These are phyloP conservation scores for Aspergillus heteromorphus DNA, from an alignment of 495 filamentous ascomycete genomes.

Conservation along the genomic window DNA sequence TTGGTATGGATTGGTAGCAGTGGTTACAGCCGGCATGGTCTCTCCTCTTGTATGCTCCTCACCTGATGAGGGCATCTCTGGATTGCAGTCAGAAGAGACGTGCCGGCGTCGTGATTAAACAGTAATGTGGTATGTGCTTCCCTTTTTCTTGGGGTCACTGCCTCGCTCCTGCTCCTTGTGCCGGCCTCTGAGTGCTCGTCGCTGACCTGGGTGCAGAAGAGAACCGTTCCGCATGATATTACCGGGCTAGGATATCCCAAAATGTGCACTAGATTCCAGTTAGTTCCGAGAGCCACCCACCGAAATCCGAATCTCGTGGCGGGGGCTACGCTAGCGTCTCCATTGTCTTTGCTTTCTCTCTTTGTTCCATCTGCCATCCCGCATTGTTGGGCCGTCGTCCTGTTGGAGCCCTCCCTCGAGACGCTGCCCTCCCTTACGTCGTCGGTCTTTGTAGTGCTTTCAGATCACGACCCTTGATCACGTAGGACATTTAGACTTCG, in stretches of 20 bases:
- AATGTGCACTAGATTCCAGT: neutral
- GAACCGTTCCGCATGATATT: neutral
- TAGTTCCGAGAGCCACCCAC: neutral
- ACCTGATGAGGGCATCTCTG: neutral
- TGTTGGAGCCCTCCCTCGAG: neutral
- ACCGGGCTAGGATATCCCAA: constrained; percentile 7
- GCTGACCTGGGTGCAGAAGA: neutral
- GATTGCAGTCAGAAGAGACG: constrained; percentile 3
- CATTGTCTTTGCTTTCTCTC: neutral
- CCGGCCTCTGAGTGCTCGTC: neutral
- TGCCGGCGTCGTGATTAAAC: constrained; percentile 31
- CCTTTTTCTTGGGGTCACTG: neutral
- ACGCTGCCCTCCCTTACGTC: neutral
- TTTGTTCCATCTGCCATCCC: neutral
- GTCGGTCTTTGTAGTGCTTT: neutral
- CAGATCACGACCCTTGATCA: neutral
- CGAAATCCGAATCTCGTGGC: constrained; percentile 1
- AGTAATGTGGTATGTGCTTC: constrained; percentile 23
- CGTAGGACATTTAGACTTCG: neutral
- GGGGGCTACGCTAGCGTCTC: neutral
- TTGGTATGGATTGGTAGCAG: neutral
- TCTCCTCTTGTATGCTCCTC: constrained; percentile 1
- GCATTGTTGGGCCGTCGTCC: neutral
- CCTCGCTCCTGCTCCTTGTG: neutral
- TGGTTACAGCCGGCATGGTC: constrained; percentile 17